Evolutionary conservation across 1,139 yeast genomes (phyloP).

Genomic region (Scheffersomyces parashehatae): DNA sequence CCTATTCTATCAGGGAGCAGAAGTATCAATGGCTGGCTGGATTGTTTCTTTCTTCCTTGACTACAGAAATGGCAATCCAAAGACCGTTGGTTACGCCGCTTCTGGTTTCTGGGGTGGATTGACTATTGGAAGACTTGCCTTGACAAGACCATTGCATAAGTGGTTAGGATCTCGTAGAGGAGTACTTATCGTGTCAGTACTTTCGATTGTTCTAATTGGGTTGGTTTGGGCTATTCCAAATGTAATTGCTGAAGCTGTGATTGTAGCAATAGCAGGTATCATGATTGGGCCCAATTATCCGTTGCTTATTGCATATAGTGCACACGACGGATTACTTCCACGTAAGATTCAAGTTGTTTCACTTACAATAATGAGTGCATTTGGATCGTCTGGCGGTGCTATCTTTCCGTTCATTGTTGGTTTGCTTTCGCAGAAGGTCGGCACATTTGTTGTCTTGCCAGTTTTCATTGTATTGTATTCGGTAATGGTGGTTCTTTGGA

Average conservation of each 20-base stretch:
- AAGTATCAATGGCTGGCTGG: conserved; percentile 75
- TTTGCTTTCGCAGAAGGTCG: conserved; percentile 46
- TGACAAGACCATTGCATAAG: conserved; percentile 43
- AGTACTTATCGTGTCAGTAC: conserved; percentile 32
- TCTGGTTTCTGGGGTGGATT: conserved; percentile 75
- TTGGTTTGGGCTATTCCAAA: conserved; percentile 49
- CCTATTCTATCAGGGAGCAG: conserved; percentile 66
- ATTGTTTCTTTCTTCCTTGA: conserved; percentile 60
- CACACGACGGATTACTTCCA: conserved; percentile 43
- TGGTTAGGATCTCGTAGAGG: conserved; percentile 48
- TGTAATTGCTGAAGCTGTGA: conserved; percentile 42
- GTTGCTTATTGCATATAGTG: conserved; percentile 46
- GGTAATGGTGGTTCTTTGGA: conserved; percentile 44
- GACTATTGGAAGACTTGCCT: conserved; percentile 55
- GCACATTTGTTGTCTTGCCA: conserved; percentile 56
- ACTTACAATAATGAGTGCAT: conserved; percentile 55
- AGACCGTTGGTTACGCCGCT: conserved; percentile 58
- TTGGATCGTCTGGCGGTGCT: conserved; percentile 65
- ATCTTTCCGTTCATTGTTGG: conserved; percentile 61
- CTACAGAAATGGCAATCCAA: conserved; percentile 48
- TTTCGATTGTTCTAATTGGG: conserved; percentile 35
- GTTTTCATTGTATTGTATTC: conserved; percentile 41
- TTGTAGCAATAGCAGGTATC: conserved; percentile 49
- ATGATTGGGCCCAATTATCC: conserved; percentile 58
- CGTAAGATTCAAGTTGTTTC: conserved; percentile 54